Evolutionary conservation across 1,284 basidiomycete genomes (phyloP).

Genomic region (Boletus smithii): DNA sequence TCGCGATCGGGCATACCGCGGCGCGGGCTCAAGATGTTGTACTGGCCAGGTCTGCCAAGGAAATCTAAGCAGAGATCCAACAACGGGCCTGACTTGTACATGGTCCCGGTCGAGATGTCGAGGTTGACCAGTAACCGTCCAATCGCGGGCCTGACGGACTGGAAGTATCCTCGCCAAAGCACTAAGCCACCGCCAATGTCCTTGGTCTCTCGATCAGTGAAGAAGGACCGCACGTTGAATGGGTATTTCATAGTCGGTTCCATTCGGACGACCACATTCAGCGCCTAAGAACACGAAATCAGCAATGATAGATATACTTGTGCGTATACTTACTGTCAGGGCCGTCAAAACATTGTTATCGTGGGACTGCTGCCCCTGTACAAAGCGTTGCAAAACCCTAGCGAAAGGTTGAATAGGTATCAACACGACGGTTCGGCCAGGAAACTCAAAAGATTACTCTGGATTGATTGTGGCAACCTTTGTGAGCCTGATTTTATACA

Average conservation of each 20-base stretch:
- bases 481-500: slow-evolving; percentile 60
- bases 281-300: slow-evolving; percentile 42
- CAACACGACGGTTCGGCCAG: slow-evolving; percentile 3
- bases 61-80: slow-evolving; percentile 58
- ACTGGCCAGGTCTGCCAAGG: slow-evolving; percentile 39
- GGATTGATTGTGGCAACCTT: slow-evolving; percentile 75
- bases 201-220: slow-evolving; percentile 60
- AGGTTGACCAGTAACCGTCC: slow-evolving; percentile 70
- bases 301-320: not conserved
- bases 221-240: slow-evolving; percentile 75
- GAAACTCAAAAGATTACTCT: slow-evolving; percentile 43
- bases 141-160: slow-evolving; percentile 68
- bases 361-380: slow-evolving; percentile 62
- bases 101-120: slow-evolving; percentile 72
- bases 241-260: slow-evolving; percentile 66
- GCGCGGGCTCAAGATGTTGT: slow-evolving; percentile 41
- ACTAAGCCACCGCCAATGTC: slow-evolving; percentile 65
- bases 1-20: slow-evolving; percentile 56
- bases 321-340: slow-evolving; percentile 51
- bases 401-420: slow-evolving; percentile 1
- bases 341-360: slow-evolving; percentile 71
- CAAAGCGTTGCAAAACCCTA: slow-evolving; percentile 64
- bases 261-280: slow-evolving; percentile 76
- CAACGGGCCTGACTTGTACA: slow-evolving; percentile 59
- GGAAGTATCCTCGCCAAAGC: slow-evolving; percentile 74